phyloP scores from a whole-genome alignment of 768 basidiomycete genomes.

The Harrya chromipes region DNA sequence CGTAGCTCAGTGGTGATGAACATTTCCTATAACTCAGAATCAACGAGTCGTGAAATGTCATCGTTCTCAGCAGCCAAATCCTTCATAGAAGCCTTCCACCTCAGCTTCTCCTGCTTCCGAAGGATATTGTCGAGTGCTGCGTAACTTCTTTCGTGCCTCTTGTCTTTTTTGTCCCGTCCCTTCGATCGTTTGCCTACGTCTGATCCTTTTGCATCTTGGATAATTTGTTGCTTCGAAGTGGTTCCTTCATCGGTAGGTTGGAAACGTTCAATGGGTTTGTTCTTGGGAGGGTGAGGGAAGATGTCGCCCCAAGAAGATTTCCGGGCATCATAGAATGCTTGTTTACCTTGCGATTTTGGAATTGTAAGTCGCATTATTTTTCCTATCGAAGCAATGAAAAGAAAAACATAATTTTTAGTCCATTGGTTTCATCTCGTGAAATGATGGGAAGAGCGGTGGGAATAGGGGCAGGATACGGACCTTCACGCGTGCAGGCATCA shows the following conservation, averaged over 20 bases:
- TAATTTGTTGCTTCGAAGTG: conserved; percentile 27
- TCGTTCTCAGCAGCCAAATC: conserved; percentile 3
- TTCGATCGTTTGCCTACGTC: conserved; percentile 56
- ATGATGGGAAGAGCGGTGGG: conserved; percentile 7
- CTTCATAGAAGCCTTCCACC: conserved; percentile 25
- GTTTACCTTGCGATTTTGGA: conserved; percentile 94
- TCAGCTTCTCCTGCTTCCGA: conserved; percentile 37
- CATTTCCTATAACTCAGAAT: conserved; percentile 7
- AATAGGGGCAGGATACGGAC: conserved; percentile 37
- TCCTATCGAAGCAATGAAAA: conserved; percentile 42
- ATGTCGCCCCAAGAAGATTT: conserved; percentile 94
- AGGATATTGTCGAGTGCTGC: conserved; percentile 34
- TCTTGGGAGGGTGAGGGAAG: conserved; percentile 89
- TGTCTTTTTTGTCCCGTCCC: conserved; percentile 25
- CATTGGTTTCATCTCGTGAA: conserved; percentile 1
- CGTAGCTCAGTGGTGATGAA: conserved; percentile 6
- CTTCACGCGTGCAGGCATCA: conserved; percentile 82
- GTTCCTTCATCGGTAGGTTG: conserved; percentile 33
- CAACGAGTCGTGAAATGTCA: conserved; percentile 5
- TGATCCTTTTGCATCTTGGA: conserved; percentile 37
- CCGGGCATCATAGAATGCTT: conserved; percentile 90
- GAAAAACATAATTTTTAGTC: background rate
- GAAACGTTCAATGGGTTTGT: conserved; percentile 62
- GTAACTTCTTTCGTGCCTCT: conserved; percentile 21
- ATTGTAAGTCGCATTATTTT: conserved; percentile 90